Percentiles rank a stretch among this genome's conserved stretches.
These are phyloP conservation scores for Singerocomus rubriflavus DNA, from an alignment of 1,284 basidiomycete genomes.

Conservation along the genomic window DNA sequence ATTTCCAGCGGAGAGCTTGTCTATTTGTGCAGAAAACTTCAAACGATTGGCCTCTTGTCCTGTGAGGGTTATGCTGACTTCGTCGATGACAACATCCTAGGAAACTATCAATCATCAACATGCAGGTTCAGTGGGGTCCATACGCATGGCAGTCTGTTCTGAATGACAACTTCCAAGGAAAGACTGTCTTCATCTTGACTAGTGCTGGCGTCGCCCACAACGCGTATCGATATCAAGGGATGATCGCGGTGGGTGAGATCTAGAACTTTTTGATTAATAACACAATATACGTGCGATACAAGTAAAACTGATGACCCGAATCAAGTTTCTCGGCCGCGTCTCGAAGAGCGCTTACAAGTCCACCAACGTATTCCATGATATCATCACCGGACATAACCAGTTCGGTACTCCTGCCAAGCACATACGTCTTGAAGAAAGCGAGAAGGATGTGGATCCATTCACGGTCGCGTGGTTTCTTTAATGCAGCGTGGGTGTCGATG, in stretches of 20 bases:
- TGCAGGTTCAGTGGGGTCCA: constrained; percentile 8
- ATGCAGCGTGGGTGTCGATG: constrained; percentile 56
- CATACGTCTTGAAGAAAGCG: constrained; percentile 64
- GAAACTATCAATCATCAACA: constrained; percentile 12
- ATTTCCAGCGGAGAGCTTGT: constrained; percentile 49
- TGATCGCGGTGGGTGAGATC: constrained; percentile 68
- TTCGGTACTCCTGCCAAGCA: constrained; percentile 52
- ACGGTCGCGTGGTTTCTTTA: constrained; percentile 55
- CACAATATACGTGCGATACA: background rate
- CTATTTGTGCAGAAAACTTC: constrained; percentile 41
- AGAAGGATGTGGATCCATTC: constrained; percentile 76
- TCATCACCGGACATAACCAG: constrained; percentile 52
- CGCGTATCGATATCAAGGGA: constrained; percentile 55
- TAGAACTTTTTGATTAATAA: constrained; percentile 32
- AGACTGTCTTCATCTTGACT: constrained; percentile 64
- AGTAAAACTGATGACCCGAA: constrained; percentile 43
- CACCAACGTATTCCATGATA: constrained; percentile 48
- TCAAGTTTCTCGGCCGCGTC: constrained; percentile 50
- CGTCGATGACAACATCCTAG: constrained; percentile 49
- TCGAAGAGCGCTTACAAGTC: constrained; percentile 51
- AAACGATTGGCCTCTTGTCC: constrained; percentile 60
- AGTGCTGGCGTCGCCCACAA: constrained; percentile 45
- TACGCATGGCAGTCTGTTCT: constrained; percentile 74
- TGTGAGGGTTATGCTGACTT: constrained; percentile 47
- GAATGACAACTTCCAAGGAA: constrained; percentile 52